Evolutionary conservation across 139 green algal species (phyloP).

Genomic region (Trebouxia sp.): DNA sequence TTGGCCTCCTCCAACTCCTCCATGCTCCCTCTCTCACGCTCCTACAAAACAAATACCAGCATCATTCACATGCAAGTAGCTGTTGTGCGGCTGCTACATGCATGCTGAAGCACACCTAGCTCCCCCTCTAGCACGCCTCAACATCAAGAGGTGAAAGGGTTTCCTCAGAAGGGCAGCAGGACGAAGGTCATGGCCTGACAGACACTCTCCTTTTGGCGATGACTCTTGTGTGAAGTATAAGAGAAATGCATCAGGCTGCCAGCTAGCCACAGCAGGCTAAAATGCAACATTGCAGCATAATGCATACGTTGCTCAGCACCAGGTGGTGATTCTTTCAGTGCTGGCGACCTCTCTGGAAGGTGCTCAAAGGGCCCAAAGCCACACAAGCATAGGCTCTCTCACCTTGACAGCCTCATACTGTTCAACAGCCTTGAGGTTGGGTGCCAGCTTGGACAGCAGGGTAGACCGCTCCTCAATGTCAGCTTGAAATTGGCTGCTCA

Average conservation of each 20-base stretch:
- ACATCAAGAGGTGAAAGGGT: not conserved
- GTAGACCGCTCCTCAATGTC: slow-evolving; percentile 50
- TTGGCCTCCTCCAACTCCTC: slow-evolving; percentile 73
- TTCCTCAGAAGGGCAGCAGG: too few species aligned
- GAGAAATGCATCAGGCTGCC: too few species aligned
- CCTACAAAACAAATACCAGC: not conserved
- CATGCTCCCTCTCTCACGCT: not conserved
- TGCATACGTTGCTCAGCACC: too few species aligned
- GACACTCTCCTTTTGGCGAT: too few species aligned
- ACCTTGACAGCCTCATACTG: slow-evolving; percentile 87
- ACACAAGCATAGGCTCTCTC: not conserved
- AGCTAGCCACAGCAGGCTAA: too few species aligned
- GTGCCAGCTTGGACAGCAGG: slow-evolving; percentile 60
- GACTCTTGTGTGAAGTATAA: too few species aligned
- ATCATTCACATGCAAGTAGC: not conserved
- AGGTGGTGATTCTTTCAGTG: too few species aligned
- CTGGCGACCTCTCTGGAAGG: not conserved
- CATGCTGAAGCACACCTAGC: too few species aligned
- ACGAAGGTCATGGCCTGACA: too few species aligned
- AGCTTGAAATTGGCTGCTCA: slow-evolving; percentile 34
- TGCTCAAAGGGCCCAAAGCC: not conserved
- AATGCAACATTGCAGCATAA: too few species aligned
- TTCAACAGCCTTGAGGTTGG: slow-evolving; percentile 91
- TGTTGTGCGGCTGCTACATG: too few species aligned
- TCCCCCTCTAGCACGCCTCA: not conserved